Conservation (phyloP, 169 alveolate species). For the Cryptosporidium meleagridis region DNA sequence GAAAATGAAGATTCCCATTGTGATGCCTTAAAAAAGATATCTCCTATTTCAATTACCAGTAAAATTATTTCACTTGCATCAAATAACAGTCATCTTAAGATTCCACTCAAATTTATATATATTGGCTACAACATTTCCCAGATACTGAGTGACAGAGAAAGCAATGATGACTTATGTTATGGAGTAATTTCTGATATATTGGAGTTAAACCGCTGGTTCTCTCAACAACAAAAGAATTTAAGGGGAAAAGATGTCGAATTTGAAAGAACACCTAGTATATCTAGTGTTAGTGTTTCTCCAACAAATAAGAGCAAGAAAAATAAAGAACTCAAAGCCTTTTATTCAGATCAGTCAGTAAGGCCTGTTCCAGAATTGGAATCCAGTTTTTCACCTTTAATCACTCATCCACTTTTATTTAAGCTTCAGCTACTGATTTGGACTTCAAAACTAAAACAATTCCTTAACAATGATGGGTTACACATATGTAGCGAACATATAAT, state of each 20-base stretch:
- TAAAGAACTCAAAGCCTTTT: not conserved
- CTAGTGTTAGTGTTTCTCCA: not conserved
- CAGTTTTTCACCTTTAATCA: conserved; percentile 30
- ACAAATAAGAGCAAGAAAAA: conserved; percentile 5
- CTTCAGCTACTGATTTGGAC: conserved; percentile 42
- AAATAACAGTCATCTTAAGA: not conserved
- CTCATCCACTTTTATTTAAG: conserved; percentile 34
- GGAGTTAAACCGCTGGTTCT: conserved; percentile 14
- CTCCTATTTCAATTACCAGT: conserved; percentile 2
- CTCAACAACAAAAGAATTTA: not conserved
- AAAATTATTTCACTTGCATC: conserved; percentile 14
- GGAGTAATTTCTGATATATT: conserved; percentile 36
- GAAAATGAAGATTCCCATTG: not conserved
- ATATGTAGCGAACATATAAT: conserved; percentile 14
- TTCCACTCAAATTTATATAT: conserved; percentile 21
- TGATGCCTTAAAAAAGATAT: not conserved
- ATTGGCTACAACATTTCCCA: conserved; percentile 42
- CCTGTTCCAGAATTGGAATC: not conserved
- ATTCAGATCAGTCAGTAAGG: not conserved
- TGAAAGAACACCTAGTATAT: not conserved
- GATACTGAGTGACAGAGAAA: conserved; percentile 4
- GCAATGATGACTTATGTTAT: conserved; percentile 20
- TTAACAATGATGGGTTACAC: conserved; percentile 6
- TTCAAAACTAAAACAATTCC: conserved; percentile 2
- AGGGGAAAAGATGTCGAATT: not conserved